Evolutionary conservation across 345 rosid species (phyloP).

Genomic region (Laguncularia racemosa): DNA sequence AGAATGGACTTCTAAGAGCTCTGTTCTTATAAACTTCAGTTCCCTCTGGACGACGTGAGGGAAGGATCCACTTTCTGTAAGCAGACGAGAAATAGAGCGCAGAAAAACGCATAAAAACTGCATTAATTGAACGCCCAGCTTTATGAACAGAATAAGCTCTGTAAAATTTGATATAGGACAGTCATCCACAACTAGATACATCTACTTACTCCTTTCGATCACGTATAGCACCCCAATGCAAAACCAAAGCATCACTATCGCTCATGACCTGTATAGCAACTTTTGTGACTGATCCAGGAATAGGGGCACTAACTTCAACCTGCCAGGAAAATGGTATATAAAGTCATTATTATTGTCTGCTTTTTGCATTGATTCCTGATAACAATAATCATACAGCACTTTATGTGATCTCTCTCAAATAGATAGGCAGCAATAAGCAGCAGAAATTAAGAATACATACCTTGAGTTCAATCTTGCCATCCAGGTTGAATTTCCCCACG

Average conservation of each 20-base stretch:
- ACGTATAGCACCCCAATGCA: conserved; percentile 86
- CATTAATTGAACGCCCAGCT: too few relatives aligned
- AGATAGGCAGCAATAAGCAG: neutral
- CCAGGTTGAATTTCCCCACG: conserved; percentile 65
- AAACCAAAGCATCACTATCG: conserved; percentile 57
- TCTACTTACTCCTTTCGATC: conserved; percentile 63
- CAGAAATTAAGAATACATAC: conserved; percentile 23
- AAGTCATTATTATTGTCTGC: too few relatives aligned
- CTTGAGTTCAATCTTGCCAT: conserved; percentile 77
- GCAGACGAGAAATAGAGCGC: conserved; percentile 3
- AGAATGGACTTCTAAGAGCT: conserved; percentile 90
- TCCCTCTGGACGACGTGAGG: conserved; percentile 71
- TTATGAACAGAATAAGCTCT: too few relatives aligned
- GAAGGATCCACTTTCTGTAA: conserved; percentile 83
- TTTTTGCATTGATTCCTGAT: too few relatives aligned
- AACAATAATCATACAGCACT: too few relatives aligned
- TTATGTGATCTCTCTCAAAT: neutral
- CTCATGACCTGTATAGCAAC: conserved; percentile 53
- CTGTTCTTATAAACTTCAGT: conserved; percentile 74
- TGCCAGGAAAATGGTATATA: conserved; percentile 24
- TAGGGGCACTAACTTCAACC: conserved; percentile 54
- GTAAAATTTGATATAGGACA: too few relatives aligned
- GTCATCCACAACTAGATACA: neutral
- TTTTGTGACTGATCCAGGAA: conserved; percentile 27
- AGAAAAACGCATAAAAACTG: too few relatives aligned